Conservation (phyloP, 2,329 filamentous ascomycete genomes). For the Teratosphaeria viscida region DNA sequence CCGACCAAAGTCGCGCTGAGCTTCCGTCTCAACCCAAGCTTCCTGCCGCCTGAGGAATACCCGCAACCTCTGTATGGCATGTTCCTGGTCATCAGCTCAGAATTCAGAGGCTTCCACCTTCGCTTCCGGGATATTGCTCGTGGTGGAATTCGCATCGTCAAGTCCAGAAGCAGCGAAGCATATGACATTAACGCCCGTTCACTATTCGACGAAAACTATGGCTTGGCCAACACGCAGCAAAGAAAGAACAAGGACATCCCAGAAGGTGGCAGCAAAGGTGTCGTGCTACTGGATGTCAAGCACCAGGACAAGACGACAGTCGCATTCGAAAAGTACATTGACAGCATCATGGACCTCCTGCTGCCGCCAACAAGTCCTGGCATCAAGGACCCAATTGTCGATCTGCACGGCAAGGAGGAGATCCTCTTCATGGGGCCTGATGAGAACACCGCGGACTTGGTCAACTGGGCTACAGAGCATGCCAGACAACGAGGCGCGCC, state of each 20-base stretch:
- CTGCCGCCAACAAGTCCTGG: conserved; percentile 82
- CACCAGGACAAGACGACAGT: conserved; percentile 88
- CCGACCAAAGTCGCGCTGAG: conserved; percentile 96
- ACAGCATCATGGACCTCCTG: conserved; percentile 91
- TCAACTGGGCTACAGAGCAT: conserved; percentile 98
- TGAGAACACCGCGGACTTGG: conserved; percentile 94
- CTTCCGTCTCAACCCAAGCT: conserved; percentile 82
- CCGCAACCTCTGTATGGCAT: conserved; percentile 90
- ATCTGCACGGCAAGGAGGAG: conserved; percentile 87
- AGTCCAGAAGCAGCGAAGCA: conserved; percentile 90
- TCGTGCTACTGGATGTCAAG: conserved; percentile 84
- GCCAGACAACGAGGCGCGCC: conserved; percentile 76
- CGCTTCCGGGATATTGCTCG: conserved; percentile 95
- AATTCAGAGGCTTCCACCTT: conserved; percentile 93
- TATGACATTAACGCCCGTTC: conserved; percentile 94
- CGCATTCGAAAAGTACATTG: conserved; percentile 99
- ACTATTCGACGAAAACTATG: conserved; percentile 98
- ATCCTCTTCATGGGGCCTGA: conserved; percentile 98
- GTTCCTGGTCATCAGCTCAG: conserved; percentile 96
- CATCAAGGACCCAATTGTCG: conserved; percentile 98
- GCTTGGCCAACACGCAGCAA: conserved; percentile 94
- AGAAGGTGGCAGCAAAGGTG: conserved; percentile 95
- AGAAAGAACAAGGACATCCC: conserved; percentile 99
- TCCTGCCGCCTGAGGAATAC: conserved; percentile 87
- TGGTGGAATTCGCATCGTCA: conserved; percentile 96